These are phyloP conservation scores for Schwanniomyces etchellsii DNA, from an alignment of 1,139 yeast genomes.

Conservation along the genomic window DNA sequence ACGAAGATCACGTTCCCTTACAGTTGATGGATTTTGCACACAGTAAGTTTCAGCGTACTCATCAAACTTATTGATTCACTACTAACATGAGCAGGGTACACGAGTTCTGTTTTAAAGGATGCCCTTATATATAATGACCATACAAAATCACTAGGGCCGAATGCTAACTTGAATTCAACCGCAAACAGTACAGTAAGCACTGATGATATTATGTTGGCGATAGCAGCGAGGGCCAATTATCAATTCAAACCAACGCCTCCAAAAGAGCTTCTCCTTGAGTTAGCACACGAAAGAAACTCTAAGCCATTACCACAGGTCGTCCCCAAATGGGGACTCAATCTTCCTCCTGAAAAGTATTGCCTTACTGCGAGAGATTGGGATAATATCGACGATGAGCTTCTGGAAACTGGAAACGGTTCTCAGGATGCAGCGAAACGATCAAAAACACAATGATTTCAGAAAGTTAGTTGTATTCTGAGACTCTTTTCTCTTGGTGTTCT, in stretches of 20 bases:
- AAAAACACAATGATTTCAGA: too few relatives aligned
- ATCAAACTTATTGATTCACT: conserved; percentile 2
- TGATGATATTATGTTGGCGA: conserved; percentile 88
- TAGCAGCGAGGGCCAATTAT: conserved; percentile 87
- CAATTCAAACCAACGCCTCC: conserved; percentile 97
- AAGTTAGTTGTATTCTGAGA: too few relatives aligned
- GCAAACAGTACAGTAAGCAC: conserved; percentile 57
- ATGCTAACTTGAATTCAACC: conserved; percentile 27
- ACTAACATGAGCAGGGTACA: conserved; percentile 48
- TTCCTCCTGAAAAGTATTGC: conserved; percentile 98
- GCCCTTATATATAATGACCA: conserved; percentile 88
- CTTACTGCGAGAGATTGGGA: conserved; percentile 80
- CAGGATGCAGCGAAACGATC: too few relatives aligned
- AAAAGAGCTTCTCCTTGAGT: conserved; percentile 80
- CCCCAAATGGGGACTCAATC: conserved; percentile 86
- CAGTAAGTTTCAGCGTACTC: conserved; percentile 22
- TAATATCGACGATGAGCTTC: conserved; percentile 29
- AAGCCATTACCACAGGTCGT: conserved; percentile 88
- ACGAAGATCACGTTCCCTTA: conserved; percentile 91
- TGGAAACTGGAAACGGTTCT: conserved; percentile 14
- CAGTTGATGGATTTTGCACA: conserved; percentile 97
- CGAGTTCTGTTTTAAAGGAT: conserved; percentile 80
- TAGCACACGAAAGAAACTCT: conserved; percentile 88
- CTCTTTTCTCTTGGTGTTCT: too few relatives aligned
- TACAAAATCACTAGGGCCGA: conserved; percentile 39